A percentile compares a stretch with the other conserved stretches of the same genome.
phyloP scores from a whole-genome alignment of 192 early-diverging fungal species.

The Diversispora eburnea region DNA sequence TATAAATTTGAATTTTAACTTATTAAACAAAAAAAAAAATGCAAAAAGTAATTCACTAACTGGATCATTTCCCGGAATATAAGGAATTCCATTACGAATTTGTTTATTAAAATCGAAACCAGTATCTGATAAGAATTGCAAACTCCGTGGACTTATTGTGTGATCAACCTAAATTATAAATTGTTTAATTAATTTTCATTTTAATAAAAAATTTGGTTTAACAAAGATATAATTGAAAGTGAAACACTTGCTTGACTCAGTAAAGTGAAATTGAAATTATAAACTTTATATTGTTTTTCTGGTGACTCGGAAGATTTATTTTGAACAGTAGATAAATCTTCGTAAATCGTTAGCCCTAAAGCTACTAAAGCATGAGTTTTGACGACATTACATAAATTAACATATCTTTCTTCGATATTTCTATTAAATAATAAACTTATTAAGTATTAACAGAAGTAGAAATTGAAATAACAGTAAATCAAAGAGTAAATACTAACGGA shows the following conservation, averaged over 20 bases:
- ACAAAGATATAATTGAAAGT: background rate
- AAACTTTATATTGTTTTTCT: conserved; percentile 40
- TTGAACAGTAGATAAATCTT: conserved; percentile 12
- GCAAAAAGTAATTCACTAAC: conserved; percentile 18
- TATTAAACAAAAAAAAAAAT: background rate
- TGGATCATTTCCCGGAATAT: conserved; percentile 53
- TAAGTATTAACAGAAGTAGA: conserved; percentile 29
- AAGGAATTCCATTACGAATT: conserved; percentile 76
- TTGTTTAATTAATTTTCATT: background rate
- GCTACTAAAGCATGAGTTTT: conserved; percentile 75
- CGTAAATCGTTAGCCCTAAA: conserved; percentile 77
- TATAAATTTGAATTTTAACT: background rate
- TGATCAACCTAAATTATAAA: conserved; percentile 49
- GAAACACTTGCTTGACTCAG: conserved; percentile 35
- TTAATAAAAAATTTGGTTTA: background rate
- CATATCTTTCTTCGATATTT: conserved; percentile 83
- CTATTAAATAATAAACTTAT: conserved; percentile 38
- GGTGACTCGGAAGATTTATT: background rate
- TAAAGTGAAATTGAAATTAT: conserved; percentile 59
- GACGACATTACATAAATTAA: conserved; percentile 65
- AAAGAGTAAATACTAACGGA: conserved; percentile 26
- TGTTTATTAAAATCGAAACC: conserved; percentile 84
- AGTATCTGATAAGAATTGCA: conserved; percentile 77
- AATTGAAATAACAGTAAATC: conserved; percentile 1
- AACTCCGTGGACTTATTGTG: conserved; percentile 62